Evolutionary conservation across 225 moss, liverwort and hornwort genomes (phyloP).

Genomic region (Bryum argenteum): DNA sequence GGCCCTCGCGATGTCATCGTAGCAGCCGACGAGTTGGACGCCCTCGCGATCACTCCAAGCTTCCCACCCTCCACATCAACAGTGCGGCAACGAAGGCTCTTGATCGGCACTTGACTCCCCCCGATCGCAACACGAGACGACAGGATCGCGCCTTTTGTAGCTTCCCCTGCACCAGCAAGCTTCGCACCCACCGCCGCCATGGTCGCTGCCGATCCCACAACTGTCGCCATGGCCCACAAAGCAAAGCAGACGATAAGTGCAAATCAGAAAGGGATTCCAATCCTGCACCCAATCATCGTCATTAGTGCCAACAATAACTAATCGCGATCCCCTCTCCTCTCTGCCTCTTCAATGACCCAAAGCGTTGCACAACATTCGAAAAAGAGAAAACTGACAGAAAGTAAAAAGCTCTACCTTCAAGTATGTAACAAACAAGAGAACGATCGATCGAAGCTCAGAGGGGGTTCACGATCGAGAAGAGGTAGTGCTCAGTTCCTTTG

Average conservation of each 20-base stretch:
- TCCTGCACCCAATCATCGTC: no score
- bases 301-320: no score
- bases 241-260: no score
- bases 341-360: no score
- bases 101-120: slow-evolving; percentile 4
- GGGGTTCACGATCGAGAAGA: not conserved
- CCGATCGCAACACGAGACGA: slow-evolving; percentile 36
- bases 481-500: not conserved
- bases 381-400: no score
- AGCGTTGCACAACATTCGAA: no score
- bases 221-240: slow-evolving; percentile 26
- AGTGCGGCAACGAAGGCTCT: slow-evolving; percentile 11
- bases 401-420: no score
- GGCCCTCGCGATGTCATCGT: slow-evolving; percentile 34
- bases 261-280: no score
- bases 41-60: slow-evolving; percentile 13
- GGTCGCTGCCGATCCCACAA: slow-evolving; percentile 29
- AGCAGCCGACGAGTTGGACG: slow-evolving; percentile 41
- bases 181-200: slow-evolving; percentile 20
- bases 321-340: no score
- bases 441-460: not conserved
- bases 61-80: not conserved
- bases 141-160: slow-evolving; percentile 24
- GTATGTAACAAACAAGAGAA: not conserved
- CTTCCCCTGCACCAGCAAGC: slow-evolving; percentile 14